phyloP scores from a whole-genome alignment of 2,329 filamentous ascomycete genomes.

The Trichoderma atrobrunneum region DNA sequence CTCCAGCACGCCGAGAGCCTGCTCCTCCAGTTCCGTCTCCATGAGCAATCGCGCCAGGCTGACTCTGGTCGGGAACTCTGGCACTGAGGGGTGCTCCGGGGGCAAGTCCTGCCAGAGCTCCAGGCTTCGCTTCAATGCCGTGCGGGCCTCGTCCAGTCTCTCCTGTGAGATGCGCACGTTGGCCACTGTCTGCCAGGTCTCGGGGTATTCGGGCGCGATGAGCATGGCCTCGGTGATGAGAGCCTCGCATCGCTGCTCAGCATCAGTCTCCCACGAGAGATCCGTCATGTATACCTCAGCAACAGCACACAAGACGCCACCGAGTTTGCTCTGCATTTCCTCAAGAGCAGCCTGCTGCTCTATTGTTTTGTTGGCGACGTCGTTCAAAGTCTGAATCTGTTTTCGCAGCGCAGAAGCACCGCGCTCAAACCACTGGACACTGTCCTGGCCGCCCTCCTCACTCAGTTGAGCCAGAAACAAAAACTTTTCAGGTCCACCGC shows the following conservation, averaged over 20 bases:
- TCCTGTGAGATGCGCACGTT: slow-evolving; percentile 90
- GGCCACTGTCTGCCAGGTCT: slow-evolving; percentile 93
- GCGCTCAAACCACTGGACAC: slow-evolving; percentile 64
- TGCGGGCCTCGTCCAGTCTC: slow-evolving; percentile 72
- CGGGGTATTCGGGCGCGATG: slow-evolving; percentile 74
- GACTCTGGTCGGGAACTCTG: slow-evolving; percentile 83
- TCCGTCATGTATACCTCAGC: slow-evolving; percentile 99
- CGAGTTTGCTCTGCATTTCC: slow-evolving; percentile 76
- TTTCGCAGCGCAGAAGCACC: slow-evolving; percentile 70
- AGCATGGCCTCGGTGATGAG: slow-evolving; percentile 88
- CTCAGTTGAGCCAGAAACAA: slow-evolving; percentile 90
- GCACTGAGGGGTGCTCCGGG: slow-evolving; percentile 67
- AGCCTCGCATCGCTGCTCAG: slow-evolving; percentile 81
- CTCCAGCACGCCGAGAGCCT: slow-evolving; percentile 82
- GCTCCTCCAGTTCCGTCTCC: slow-evolving; percentile 81
- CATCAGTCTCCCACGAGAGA: slow-evolving; percentile 86
- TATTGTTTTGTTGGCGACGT: slow-evolving; percentile 36
- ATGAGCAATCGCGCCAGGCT: slow-evolving; percentile 82
- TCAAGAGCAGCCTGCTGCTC: slow-evolving; percentile 48
- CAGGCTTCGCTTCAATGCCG: slow-evolving; percentile 75
- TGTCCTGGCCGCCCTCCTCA: slow-evolving; percentile 64
- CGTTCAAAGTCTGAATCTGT: slow-evolving; percentile 65
- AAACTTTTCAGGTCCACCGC: slow-evolving; percentile 90
- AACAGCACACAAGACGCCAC: slow-evolving; percentile 89
- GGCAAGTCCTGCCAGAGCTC: slow-evolving; percentile 79